Base-by-base conservation (phyloP, 2,329 filamentous ascomycete genomes). In the Aspergillus ruber region DNA sequence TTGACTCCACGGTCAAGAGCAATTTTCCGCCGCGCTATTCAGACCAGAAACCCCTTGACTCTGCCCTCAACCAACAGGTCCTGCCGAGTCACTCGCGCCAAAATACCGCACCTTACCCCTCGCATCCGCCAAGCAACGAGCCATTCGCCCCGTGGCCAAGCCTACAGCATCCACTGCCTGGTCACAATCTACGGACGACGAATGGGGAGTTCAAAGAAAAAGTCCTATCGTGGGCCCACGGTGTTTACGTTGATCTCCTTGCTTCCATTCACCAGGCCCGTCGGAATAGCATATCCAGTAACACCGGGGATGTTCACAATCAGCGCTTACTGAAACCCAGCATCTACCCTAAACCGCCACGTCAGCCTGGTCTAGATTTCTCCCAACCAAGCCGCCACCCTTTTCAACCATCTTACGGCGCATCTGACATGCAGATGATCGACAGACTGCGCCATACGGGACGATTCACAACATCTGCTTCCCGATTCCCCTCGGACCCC, bases 181-280 rank as follows among this genome's bases (percentile, higher is more conserved):
- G 60, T 15, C 45, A 55, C 2, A 49, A 49, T 44, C 56, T 60
- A 17, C 59, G 58, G 5, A 56, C 63, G n/a, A 61, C 54, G 9
- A 72, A 74, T 55, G 61, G 65, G 10, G 72, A 76, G 48, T 88
- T 88, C 60, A 84, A 82, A 54, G 85, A 89, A 53, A 84, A 81
- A 53, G 80, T 81, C 2, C 69, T 90, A 20, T 73, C 78, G 12
- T 83, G 82, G 69, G 86, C 86, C n/a, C 84, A 90, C 62, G 76
- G 77, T 54, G 79, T 84, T 27, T 90, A 90, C 65, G 74, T 86
- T 42, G 83, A 88, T 53, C 75, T 91, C 6, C 70, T 90, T 3
- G 70, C 81, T 8, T 81, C 80, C 53, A 72, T 87, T 6, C 81
- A 86, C 51, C 76, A 80, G 45, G 74, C 70, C 33, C 66, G 68